phyloP scores from a whole-genome alignment of 2,329 filamentous ascomycete genomes.

The Sphaceloma murrayae region DNA sequence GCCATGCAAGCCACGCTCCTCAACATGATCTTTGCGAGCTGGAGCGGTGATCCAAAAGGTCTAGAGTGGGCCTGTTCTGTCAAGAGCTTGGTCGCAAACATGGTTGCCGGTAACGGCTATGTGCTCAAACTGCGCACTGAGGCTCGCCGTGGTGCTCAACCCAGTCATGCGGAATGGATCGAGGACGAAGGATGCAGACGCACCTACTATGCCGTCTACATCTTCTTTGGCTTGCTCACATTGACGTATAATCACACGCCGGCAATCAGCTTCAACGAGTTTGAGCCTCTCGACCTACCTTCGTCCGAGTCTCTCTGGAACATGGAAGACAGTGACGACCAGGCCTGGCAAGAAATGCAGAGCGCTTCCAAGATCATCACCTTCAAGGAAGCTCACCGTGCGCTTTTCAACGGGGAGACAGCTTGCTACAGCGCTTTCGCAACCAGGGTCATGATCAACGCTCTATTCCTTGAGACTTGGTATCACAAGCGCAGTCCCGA shows the following conservation, averaged over 20 bases:
- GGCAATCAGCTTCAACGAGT: slow-evolving; percentile 96
- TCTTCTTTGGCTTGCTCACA: slow-evolving; percentile 93
- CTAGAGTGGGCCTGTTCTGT: slow-evolving; percentile 98
- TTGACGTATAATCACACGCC: slow-evolving; percentile 97
- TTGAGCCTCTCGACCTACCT: slow-evolving; percentile 83
- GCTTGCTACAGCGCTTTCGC: slow-evolving; percentile 93
- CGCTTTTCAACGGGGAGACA: slow-evolving; percentile 85
- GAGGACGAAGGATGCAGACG: slow-evolving; percentile 93
- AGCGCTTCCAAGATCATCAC: slow-evolving; percentile 64
- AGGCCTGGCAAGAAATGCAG: slow-evolving; percentile 73
- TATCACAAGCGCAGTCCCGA: slow-evolving; percentile 98
- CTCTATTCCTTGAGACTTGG: slow-evolving; percentile 96
- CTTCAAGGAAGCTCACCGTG: slow-evolving; percentile 89
- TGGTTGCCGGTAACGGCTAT: slow-evolving; percentile 95
- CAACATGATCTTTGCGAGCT: slow-evolving; percentile 98
- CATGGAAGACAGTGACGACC: slow-evolving; percentile 65
- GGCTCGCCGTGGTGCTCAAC: slow-evolving; percentile 64
- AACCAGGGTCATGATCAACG: slow-evolving; percentile 97
- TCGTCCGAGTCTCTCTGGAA: slow-evolving; percentile 95
- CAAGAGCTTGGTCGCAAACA: slow-evolving; percentile 94
- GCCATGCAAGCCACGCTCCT: slow-evolving; percentile 94
- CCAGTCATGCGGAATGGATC: slow-evolving; percentile 83
- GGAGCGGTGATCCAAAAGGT: slow-evolving; percentile 96
- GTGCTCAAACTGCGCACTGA: slow-evolving; percentile 90
- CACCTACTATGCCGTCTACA: slow-evolving; percentile 97